A percentile compares a stretch with the other conserved stretches of the same genome.
Conservation (phyloP, 176 grass and related monocot genomes). For the Musa schizocarpa region DNA sequence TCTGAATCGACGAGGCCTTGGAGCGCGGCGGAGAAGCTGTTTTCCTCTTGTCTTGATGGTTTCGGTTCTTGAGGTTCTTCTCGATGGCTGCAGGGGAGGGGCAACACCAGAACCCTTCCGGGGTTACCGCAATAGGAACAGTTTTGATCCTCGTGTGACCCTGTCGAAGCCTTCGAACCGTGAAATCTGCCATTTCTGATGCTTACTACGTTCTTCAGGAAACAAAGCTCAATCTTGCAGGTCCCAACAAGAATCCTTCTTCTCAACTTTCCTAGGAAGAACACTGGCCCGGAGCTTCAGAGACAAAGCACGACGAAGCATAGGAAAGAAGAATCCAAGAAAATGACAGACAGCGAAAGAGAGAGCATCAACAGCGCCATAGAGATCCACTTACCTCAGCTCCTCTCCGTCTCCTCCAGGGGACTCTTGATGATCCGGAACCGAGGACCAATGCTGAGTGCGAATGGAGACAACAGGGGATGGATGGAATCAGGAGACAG, state of each 20-base stretch:
- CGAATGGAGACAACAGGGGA: background rate
- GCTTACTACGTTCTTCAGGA: background rate
- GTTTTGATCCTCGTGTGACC: conserved; percentile 28
- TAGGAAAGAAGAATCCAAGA: no score
- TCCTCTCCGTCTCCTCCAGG: conserved; percentile 1
- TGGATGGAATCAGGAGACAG: background rate
- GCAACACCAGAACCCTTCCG: conserved; percentile 94
- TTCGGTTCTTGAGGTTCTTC: conserved; percentile 62
- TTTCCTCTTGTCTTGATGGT: conserved; percentile 23
- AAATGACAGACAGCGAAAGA: no score
- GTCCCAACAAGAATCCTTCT: no score
- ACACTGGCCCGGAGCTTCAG: no score
- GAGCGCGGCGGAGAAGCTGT: background rate
- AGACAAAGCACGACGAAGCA: no score
- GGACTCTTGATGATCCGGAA: background rate
- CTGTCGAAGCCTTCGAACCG: conserved; percentile 22
- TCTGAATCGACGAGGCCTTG: conserved; percentile 7
- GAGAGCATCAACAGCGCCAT: no score
- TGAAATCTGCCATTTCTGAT: conserved; percentile 32
- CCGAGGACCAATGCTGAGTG: background rate
- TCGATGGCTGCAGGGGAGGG: conserved; percentile 72
- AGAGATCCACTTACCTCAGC: background rate
- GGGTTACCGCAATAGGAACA: conserved; percentile 78
- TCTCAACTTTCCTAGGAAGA: background rate
- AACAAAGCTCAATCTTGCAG: no score